Conservation (phyloP, 257 asterid species). For the Euphrasia confusa region DNA sequence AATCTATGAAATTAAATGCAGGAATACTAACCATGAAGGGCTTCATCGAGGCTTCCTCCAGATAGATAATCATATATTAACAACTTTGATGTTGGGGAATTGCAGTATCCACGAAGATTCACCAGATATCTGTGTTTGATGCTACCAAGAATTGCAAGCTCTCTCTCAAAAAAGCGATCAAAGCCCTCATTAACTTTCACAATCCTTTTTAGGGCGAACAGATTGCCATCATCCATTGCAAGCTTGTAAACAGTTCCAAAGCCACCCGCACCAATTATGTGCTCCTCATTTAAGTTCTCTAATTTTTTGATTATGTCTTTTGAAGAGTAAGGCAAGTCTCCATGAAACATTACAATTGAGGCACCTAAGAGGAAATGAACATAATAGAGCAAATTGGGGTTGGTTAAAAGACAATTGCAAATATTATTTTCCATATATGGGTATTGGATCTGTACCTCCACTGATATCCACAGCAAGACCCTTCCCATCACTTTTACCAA, state of each 20-base stretch:
- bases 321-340: slow-evolving; percentile 90
- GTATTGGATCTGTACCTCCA: slow-evolving; percentile 54
- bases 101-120: slow-evolving; percentile 85
- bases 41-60: slow-evolving; percentile 86
- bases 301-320: slow-evolving; percentile 79
- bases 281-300: slow-evolving; percentile 77
- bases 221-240: slow-evolving; percentile 86
- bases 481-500: slow-evolving; percentile 64
- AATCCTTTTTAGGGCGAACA: slow-evolving; percentile 81
- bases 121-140: slow-evolving; percentile 70
- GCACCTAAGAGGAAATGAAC: slow-evolving; percentile 54
- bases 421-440: slow-evolving; percentile 18
- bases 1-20: no score
- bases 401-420: slow-evolving; percentile 1
- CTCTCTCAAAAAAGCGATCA: slow-evolving; percentile 79
- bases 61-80: slow-evolving; percentile 67
- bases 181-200: slow-evolving; percentile 76
- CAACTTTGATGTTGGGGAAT: slow-evolving; percentile 71
- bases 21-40: slow-evolving; percentile 51
- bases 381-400: neutral
- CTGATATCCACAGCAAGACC: slow-evolving; percentile 70
- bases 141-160: slow-evolving; percentile 87
- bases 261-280: slow-evolving; percentile 85
- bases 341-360: slow-evolving; percentile 90
- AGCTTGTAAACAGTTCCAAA: slow-evolving; percentile 93